Conservation (phyloP, 2,329 filamentous ascomycete genomes). For the Dactylellina haptotyla region DNA sequence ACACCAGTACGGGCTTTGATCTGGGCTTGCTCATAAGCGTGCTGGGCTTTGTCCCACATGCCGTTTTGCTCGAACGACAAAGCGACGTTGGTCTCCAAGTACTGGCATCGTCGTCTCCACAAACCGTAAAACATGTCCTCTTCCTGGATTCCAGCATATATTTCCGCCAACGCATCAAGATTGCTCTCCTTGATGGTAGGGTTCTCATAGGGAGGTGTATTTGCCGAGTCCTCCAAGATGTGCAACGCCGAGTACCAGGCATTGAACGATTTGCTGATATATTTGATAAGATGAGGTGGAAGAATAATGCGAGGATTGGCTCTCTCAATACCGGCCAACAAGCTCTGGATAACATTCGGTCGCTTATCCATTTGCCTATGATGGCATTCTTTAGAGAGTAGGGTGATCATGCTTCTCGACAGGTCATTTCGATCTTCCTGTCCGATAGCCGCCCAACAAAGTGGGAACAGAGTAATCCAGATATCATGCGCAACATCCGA, state of each 20-base stretch:
- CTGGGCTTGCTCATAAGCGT: conserved; percentile 94
- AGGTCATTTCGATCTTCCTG: conserved; percentile 90
- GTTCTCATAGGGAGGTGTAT: conserved; percentile 85
- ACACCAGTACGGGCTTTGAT: conserved; percentile 96
- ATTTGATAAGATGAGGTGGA: conserved; percentile 95
- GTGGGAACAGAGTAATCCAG: conserved; percentile 89
- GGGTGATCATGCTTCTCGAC: conserved; percentile 86
- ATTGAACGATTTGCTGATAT: conserved; percentile 90
- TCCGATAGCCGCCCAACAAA: conserved; percentile 89
- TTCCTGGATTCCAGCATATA: conserved; percentile 90
- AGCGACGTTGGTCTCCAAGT: conserved; percentile 96
- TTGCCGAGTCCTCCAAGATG: conserved; percentile 87
- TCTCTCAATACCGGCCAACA: conserved; percentile 86
- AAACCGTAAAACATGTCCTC: conserved; percentile 98
- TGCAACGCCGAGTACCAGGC: conserved; percentile 95
- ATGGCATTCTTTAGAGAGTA: conserved; percentile 95
- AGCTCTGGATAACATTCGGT: conserved; percentile 92
- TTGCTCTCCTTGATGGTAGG: conserved; percentile 89
- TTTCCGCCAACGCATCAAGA: conserved; percentile 90
- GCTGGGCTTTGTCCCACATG: conserved; percentile 99
- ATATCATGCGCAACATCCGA: conserved; percentile 82
- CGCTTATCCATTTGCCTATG: conserved; percentile 92
- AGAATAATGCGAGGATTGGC: conserved; percentile 89
- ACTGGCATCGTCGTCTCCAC: conserved; percentile 93
- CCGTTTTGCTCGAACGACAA: conserved; percentile 98